Percentiles rank a stretch among this genome's conserved stretches.
Conservation (phyloP, 2,329 filamentous ascomycete genomes). For the Fusarium anthophilum region DNA sequence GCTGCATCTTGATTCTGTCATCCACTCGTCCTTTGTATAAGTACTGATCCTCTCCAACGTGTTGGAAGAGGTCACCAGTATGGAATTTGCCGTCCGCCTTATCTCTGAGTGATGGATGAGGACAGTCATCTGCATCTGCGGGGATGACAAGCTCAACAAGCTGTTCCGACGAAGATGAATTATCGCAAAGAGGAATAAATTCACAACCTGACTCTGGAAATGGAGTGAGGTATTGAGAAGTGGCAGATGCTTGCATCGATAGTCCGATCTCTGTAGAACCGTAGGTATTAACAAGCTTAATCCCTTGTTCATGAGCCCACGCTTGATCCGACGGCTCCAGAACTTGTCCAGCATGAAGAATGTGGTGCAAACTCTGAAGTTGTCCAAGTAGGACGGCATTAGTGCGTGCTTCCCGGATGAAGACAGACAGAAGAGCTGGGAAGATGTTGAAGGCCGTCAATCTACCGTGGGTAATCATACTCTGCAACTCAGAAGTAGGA, state of each 20-base stretch:
- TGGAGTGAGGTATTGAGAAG: not conserved
- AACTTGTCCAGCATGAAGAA: not conserved
- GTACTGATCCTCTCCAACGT: not conserved
- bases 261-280: constrained; percentile 4
- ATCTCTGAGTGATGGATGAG: not conserved
- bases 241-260: not conserved
- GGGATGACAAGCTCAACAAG: not conserved
- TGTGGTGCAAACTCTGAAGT: not conserved
- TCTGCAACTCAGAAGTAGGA: not conserved
- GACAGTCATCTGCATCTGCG: not conserved
- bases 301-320: not conserved
- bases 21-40: constrained; percentile 4
- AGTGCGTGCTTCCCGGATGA: not conserved
- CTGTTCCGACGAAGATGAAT: not conserved
- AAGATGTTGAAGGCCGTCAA: not conserved
- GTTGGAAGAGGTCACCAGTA: constrained; percentile 6
- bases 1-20: constrained; percentile 14
- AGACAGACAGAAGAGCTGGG: not conserved
- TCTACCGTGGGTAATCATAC: constrained; percentile 1
- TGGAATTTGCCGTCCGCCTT: not conserved
- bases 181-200: not conserved
- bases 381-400: accelerated
- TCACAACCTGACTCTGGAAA: not conserved
- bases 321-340: not conserved
- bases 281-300: not conserved